These are phyloP conservation scores for Colletotrichum godetiae DNA, from an alignment of 2,329 filamentous ascomycete genomes.

Conservation along the genomic window DNA sequence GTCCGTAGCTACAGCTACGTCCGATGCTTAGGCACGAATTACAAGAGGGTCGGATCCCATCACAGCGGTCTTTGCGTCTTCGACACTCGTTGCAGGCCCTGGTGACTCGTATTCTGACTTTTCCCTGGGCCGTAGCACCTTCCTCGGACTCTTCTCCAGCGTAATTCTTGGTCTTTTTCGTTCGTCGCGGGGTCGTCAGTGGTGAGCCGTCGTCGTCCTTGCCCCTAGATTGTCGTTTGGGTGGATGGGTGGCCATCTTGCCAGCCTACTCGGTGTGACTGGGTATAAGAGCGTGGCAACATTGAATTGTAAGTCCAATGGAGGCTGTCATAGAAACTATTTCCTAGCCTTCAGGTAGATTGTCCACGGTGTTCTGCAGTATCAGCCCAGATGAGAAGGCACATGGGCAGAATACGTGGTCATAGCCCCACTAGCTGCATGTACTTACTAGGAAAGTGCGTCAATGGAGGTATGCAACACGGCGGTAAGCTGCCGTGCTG, in stretches of 20 bases:
- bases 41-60: constrained; percentile 5
- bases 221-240: neutral
- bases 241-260: neutral
- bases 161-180: too few relatives aligned
- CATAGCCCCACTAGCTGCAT: neutral
- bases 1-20: constrained; percentile 39
- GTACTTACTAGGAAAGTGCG: neutral
- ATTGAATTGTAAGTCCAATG: neutral
- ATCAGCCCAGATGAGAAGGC: neutral
- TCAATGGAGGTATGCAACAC: neutral
- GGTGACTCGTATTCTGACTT: constrained; percentile 3
- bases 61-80: constrained; percentile 21
- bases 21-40: neutral
- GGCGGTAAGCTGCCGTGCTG: neutral
- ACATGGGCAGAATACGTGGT: neutral
- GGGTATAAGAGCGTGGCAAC: neutral
- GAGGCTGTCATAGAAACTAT: neutral
- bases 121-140: neutral
- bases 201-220: neutral
- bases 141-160: too few relatives aligned
- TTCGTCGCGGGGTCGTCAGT: too few relatives aligned
- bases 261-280: neutral
- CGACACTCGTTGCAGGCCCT: constrained; percentile 21
- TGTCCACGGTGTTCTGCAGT: neutral
- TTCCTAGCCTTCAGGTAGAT: neutral